Conservation (phyloP, 1,284 basidiomycete species). For the Ceratobasidium sp. region DNA sequence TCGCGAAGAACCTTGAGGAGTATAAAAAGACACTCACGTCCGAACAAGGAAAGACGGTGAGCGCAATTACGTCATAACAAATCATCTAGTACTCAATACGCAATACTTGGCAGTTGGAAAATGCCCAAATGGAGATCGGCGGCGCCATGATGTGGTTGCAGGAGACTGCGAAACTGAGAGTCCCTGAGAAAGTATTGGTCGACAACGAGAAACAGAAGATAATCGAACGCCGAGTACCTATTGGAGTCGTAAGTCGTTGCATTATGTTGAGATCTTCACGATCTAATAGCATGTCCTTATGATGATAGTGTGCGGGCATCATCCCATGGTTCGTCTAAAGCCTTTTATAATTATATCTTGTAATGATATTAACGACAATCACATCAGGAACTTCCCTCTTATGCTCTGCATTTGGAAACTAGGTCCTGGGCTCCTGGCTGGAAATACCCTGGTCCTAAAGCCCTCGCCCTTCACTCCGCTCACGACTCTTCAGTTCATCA, state of each 20-base stretch:
- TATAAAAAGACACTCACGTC: constrained; percentile 33
- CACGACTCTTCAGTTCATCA: constrained; percentile 76
- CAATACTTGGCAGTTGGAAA: neutral
- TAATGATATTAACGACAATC: neutral
- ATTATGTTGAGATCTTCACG: too few species aligned
- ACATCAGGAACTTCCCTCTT: constrained; percentile 75
- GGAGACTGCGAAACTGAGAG: constrained; percentile 21
- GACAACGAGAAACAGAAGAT: constrained; percentile 16
- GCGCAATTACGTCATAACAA: too few species aligned
- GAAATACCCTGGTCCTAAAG: constrained; percentile 87
- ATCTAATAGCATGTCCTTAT: neutral
- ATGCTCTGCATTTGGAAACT: constrained; percentile 91
- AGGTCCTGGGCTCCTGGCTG: constrained; percentile 85
- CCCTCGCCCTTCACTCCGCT: constrained; percentile 93
- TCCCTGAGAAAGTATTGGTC: constrained; percentile 25
- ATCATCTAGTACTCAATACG: too few species aligned
- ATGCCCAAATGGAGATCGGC: constrained; percentile 30
- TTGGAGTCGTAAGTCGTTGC: constrained; percentile 27
- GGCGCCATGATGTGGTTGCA: constrained; percentile 25
- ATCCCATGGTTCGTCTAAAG: constrained; percentile 34
- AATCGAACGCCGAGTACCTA: constrained; percentile 24
- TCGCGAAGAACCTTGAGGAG: neutral
- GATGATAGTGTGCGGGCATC: constrained; percentile 15
- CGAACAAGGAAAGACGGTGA: constrained; percentile 39
- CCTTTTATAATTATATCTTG: too few species aligned